Base-by-base conservation (phyloP, 495 filamentous ascomycete species). In the Penicillium herquei region DNA sequence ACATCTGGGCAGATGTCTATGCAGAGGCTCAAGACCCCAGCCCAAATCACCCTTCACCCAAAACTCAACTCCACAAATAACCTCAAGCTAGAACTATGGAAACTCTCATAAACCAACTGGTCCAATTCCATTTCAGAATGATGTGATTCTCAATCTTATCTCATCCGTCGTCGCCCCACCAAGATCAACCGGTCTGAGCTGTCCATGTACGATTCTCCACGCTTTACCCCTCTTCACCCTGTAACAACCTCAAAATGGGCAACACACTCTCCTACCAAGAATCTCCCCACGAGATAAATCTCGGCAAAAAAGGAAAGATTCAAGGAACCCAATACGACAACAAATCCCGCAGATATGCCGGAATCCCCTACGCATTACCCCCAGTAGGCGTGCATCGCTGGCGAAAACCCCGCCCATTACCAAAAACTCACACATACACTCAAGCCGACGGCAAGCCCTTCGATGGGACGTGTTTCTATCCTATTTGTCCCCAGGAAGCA, bases 291-390 rank as follows among this genome's bases (percentile, higher is more conserved):
- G 44, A 51, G 47, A 16, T 57, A 41, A 40, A 49, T 14, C 42
- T 56, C 8, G 34, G 49, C 1, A 11, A 37, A 8, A 52, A 53
- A 17, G 58, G 53, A 14, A 57, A 10, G 13, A 59, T 69, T 18
- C 42, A 46, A 48, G 66, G 66, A 9, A 44, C 63, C 3, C 66
- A 66, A 35, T 65, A 51, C 37, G 61, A 64, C 35, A 56, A 52
- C n/a, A 64, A 69, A 39, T 50, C 66, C 6, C 55, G 58, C 7
- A 53, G 63, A 16, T 80, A 75, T 53, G 72, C 72, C 18, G 72
- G 74, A 2, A 45, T 81, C n/a, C 75, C 77, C 3, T 81, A 79
- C 45, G 77, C 76, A 1, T 60, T 74, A 13, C 76, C 78, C 26
- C 77, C 76, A 5, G 53, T 67, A 3, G 77, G 77, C 5, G 58